Base-by-base conservation (phyloP, 129 eudicot genomes). In the Tagetes erecta region DNA sequence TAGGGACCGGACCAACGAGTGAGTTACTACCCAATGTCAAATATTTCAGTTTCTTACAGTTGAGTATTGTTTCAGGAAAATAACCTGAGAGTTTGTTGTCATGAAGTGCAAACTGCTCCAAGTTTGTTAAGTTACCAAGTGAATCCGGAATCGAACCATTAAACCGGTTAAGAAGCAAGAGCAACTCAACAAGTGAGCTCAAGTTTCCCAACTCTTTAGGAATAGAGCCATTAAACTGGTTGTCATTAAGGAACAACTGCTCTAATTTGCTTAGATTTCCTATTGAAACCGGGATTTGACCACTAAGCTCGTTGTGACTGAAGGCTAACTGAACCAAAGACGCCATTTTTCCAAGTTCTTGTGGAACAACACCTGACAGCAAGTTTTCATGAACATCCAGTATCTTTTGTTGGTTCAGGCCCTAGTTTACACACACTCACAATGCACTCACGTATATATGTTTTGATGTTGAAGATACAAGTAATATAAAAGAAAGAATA, bases 51-150 rank as follows among this genome's bases (percentile, higher is more conserved):
- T 72, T 72, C 11, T 12, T 37, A 44, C 83, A 79, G n/a, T 52
- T 66, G 42, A 47, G 58, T 41, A 79, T 64, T 27, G 49, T 41
- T 64, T 79, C 73, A 3, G 83, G 83, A 20, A 79, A 72, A 72
- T 50, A 42, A 7, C 78, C 78, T 20, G 74, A 79, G 58, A 79
- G 40, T 3, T 13, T 72, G 40, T 79, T 79, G 68, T 79, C 74
- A 46, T 79, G 83, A 65, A 79, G 83, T 63, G 58, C 68, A 35
- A 79, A 72, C 36, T 64, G 51, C 63, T 79, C 83, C 67, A 79
- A 55, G 27, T 66, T 79, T 34, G 2, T 6, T 9, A 79, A 78
- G 44, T 79, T 79, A 7, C 83, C 78, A 8, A 79, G 62, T 42
- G 83, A 79, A 64, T 64, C 62, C 1, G 83, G 83, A 56, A 79